A percentile compares a stretch with the other conserved stretches of the same genome.
These are phyloP conservation scores for Albatrellus sp. DNA, from an alignment of 1,284 basidiomycete species.

Conservation along the genomic window DNA sequence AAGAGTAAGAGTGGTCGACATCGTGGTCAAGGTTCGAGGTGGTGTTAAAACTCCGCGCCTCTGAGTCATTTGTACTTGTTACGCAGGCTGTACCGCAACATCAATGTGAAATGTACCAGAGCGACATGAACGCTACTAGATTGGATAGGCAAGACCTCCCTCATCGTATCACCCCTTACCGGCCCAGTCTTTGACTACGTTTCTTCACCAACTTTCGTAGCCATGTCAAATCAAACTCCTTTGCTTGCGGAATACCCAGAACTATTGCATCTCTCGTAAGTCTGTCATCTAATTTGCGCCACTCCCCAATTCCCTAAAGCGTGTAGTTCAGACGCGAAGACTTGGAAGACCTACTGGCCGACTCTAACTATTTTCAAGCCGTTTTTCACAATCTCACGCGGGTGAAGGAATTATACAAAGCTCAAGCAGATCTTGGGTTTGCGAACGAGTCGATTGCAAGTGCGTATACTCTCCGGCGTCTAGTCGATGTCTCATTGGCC, in stretches of 20 bases:
- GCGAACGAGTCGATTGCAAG: slow-evolving; percentile 80
- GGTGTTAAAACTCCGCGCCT: too few relatives aligned
- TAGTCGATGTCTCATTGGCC: neutral
- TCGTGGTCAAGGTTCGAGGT: too few relatives aligned
- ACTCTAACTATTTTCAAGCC: slow-evolving; percentile 79
- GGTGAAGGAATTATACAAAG: slow-evolving; percentile 63
- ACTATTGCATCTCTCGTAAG: slow-evolving; percentile 56
- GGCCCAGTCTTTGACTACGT: too few relatives aligned
- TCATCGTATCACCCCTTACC: neutral
- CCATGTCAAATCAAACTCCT: slow-evolving; percentile 22
- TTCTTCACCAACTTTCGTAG: neutral
- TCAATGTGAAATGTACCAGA: too few relatives aligned
- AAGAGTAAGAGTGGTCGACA: too few relatives aligned
- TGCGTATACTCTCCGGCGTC: slow-evolving; percentile 27
- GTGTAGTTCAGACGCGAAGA: slow-evolving; percentile 54
- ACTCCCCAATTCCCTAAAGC: neutral
- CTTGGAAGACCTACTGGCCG: slow-evolving; percentile 75
- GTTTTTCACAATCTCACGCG: slow-evolving; percentile 68
- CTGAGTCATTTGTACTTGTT: too few relatives aligned
- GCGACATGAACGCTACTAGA: too few relatives aligned
- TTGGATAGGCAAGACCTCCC: too few relatives aligned
- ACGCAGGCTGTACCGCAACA: too few relatives aligned
- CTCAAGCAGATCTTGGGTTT: slow-evolving; percentile 64
- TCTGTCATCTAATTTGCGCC: neutral
- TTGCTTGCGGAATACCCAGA: slow-evolving; percentile 61